These are phyloP conservation scores for Mycena rebaudengoi DNA, from an alignment of 768 basidiomycete species.

Conservation along the genomic window DNA sequence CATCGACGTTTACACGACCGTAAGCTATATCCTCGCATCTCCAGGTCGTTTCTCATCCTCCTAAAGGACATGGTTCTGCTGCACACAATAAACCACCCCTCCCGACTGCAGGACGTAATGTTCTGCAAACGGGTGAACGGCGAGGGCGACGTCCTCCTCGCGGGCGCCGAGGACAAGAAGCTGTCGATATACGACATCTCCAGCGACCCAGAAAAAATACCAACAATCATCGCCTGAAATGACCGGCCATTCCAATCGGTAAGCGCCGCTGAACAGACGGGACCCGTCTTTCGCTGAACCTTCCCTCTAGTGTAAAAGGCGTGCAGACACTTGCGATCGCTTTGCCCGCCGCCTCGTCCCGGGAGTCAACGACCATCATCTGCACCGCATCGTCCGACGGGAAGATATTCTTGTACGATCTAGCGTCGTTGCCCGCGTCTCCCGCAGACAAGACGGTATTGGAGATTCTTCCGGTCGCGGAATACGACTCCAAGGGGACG, in stretches of 20 bases:
- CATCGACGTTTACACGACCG: slow-evolving; percentile 87
- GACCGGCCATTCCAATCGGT: slow-evolving; percentile 90
- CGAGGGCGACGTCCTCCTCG: slow-evolving; percentile 76
- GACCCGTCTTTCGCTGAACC: no score
- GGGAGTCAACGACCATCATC: slow-evolving; percentile 64
- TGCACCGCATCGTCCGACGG: slow-evolving; percentile 93
- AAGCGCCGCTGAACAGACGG: no score
- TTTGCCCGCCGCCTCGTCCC: slow-evolving; percentile 51
- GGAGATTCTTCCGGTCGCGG: slow-evolving; percentile 63
- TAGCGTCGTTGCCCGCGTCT: slow-evolving; percentile 58
- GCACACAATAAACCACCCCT: slow-evolving; percentile 76
- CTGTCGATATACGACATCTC: slow-evolving; percentile 78
- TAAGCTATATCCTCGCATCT: slow-evolving; percentile 39
- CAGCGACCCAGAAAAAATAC: slow-evolving; percentile 51
- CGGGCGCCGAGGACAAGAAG: slow-evolving; percentile 91
- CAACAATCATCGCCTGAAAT: slow-evolving; percentile 74
- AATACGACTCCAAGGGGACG: slow-evolving; percentile 87
- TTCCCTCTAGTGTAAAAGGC: slow-evolving; percentile 91
- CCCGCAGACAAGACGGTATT: slow-evolving; percentile 27
- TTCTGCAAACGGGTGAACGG: slow-evolving; percentile 73
- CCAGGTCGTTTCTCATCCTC: neutral
- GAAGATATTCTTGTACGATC: slow-evolving; percentile 78
- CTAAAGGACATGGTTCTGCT: slow-evolving; percentile 80
- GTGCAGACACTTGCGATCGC: slow-evolving; percentile 72
- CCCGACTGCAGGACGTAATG: slow-evolving; percentile 84